These are phyloP conservation scores for Geotrichum cucujoidarum DNA, from an alignment of 1,139 yeast species.

Conservation along the genomic window DNA sequence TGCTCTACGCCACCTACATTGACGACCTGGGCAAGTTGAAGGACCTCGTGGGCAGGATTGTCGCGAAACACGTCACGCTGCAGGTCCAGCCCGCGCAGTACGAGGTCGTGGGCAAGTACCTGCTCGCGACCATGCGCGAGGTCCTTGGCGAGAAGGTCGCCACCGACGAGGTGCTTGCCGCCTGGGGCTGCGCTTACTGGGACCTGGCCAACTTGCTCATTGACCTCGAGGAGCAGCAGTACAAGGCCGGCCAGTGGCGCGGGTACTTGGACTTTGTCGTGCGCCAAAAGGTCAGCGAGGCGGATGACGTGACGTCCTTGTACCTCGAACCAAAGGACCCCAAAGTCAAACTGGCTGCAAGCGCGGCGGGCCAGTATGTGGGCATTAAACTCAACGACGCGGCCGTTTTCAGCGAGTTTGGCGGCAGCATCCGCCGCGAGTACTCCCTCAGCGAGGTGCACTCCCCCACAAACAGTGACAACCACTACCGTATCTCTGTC, in stretches of 20 bases:
- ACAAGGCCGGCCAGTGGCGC: constrained; percentile 46
- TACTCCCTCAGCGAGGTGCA: constrained; percentile 47
- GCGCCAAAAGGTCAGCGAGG: constrained; percentile 43
- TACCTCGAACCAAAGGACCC: constrained; percentile 47
- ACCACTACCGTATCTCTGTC: constrained; percentile 52
- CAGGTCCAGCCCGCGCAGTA: constrained; percentile 60
- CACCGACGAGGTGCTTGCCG: constrained; percentile 51
- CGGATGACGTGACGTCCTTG: constrained; percentile 48
- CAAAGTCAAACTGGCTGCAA: constrained; percentile 30
- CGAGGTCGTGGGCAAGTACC: constrained; percentile 55
- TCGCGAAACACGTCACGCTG: constrained; percentile 61
- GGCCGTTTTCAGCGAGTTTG: constrained; percentile 29
- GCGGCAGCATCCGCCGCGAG: constrained; percentile 40
- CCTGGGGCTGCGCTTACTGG: constrained; percentile 66
- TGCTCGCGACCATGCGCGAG: constrained; percentile 50
- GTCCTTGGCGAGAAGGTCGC: constrained; percentile 59
- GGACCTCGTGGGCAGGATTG: constrained; percentile 56
- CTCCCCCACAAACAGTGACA: constrained; percentile 31
- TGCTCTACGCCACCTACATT: constrained; percentile 60
- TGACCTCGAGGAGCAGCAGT: constrained; percentile 48
- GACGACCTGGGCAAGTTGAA: constrained; percentile 53
- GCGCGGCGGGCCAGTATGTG: constrained; percentile 58
- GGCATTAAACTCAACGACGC: constrained; percentile 46
- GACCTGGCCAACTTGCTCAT: constrained; percentile 60
- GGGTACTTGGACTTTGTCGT: constrained; percentile 54